These are phyloP conservation scores for Flaveria ramosissima DNA, from an alignment of 129 eudicot genomes.

Conservation along the genomic window DNA sequence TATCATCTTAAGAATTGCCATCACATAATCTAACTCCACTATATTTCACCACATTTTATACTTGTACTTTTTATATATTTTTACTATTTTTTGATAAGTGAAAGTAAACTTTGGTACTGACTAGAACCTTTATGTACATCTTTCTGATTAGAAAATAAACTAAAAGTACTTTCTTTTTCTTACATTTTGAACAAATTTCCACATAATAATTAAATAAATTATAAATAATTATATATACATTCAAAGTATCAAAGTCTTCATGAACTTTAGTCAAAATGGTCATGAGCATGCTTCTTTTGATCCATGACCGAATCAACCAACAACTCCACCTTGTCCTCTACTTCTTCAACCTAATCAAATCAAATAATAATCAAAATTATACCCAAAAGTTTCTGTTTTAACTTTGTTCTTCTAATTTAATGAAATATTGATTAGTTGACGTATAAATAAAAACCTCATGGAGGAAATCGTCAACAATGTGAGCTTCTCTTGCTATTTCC, in stretches of 20 bases:
- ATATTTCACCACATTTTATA: too few species aligned
- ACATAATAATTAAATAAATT: background rate
- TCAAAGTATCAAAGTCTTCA: background rate
- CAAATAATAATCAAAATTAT: background rate
- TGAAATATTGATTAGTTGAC: background rate
- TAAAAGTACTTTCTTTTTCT: background rate
- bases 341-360: conserved; percentile 40
- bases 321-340: conserved; percentile 36
- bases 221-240: conserved; percentile 4
- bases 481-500: conserved; percentile 41
- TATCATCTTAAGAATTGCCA: too few species aligned
- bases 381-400: background rate
- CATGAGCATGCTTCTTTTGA: conserved; percentile 21
- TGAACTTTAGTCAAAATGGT: background rate
- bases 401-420: background rate
- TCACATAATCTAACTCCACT: too few species aligned
- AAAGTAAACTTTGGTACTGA: too few species aligned
- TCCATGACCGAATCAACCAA: conserved; percentile 24
- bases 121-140: too few species aligned
- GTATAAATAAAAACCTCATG: conserved; percentile 39
- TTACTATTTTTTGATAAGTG: too few species aligned
- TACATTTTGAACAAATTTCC: background rate
- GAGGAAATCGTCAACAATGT: conserved; percentile 39
- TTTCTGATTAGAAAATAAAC: too few species aligned
- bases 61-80: too few species aligned